phyloP scores from a whole-genome alignment of 805 yeast genomes.

The Wickerhamomyces canadensis region DNA sequence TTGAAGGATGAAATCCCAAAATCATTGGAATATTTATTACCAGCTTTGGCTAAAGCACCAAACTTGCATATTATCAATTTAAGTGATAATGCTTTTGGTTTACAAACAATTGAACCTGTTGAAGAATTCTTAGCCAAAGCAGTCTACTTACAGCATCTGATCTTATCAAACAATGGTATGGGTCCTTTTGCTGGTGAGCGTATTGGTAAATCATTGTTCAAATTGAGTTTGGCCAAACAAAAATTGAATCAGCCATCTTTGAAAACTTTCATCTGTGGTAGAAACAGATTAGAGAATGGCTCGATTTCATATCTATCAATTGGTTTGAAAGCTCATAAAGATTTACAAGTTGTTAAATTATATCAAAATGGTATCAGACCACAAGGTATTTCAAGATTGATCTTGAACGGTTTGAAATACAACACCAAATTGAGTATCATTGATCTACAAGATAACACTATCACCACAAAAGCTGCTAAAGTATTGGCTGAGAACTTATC shows the following conservation, averaged over 20 bases:
- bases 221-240: conserved; percentile 61
- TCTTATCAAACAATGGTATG: conserved; percentile 92
- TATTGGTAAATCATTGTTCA: conserved; percentile 80
- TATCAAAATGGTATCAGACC: conserved; percentile 98
- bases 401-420: conserved; percentile 63
- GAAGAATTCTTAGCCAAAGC: conserved; percentile 75
- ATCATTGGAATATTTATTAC: conserved; percentile 66
- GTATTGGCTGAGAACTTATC: conserved; percentile 58
- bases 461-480: conserved; percentile 63
- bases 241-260: conserved; percentile 41
- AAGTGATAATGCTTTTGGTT: conserved; percentile 95
- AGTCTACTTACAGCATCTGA: conserved; percentile 75
- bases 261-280: conserved; percentile 90
- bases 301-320: conserved; percentile 80
- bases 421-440: conserved; percentile 58
- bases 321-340: conserved; percentile 76
- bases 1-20: conserved; percentile 91
- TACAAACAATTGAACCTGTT: conserved; percentile 87
- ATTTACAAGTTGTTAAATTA: conserved; percentile 66
- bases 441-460: conserved; percentile 94
- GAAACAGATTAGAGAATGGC: conserved; percentile 96
- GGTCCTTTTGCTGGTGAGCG: conserved; percentile 98
- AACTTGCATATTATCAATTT: conserved; percentile 71
- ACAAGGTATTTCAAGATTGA: conserved; percentile 73
- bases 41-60: conserved; percentile 64